These are phyloP conservation scores for Laguncularia racemosa DNA, from an alignment of 345 rosid genomes.

Conservation along the genomic window DNA sequence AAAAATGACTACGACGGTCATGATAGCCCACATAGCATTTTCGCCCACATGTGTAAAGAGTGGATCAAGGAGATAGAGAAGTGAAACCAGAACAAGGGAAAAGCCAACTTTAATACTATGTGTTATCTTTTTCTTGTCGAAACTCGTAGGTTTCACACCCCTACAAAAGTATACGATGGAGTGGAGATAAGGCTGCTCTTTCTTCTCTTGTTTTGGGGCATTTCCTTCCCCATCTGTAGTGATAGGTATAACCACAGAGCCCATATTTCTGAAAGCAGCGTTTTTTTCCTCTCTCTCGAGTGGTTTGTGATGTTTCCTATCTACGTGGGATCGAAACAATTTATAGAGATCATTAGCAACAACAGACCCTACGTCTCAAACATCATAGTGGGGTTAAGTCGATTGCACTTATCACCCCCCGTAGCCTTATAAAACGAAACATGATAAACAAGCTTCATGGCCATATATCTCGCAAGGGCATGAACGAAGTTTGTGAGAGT, in stretches of 20 bases:
- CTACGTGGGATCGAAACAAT: no score
- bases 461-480: no score
- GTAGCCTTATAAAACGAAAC: slow-evolving; percentile 5
- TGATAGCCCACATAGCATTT: slow-evolving; percentile 77
- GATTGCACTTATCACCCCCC: slow-evolving; percentile 11
- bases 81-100: slow-evolving; percentile 55
- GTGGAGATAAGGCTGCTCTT: neutral
- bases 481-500: slow-evolving; percentile 2
- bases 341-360: no score
- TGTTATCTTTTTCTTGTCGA: slow-evolving; percentile 23
- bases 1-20: slow-evolving; percentile 71
- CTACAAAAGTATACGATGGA: slow-evolving; percentile 1
- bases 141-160: slow-evolving; percentile 11
- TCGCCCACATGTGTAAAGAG: slow-evolving; percentile 52
- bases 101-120: slow-evolving; percentile 61
- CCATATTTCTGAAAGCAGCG: no score
- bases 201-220: no score
- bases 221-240: no score
- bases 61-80: slow-evolving; percentile 48
- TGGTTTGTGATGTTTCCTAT: no score
- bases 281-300: no score
- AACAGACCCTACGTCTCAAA: neutral
- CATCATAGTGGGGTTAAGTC: slow-evolving; percentile 16
- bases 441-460: neutral
- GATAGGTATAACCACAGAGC: no score